These are phyloP conservation scores for Parachlorella kessleri DNA, from an alignment of 139 green algal genomes.

Conservation along the genomic window DNA sequence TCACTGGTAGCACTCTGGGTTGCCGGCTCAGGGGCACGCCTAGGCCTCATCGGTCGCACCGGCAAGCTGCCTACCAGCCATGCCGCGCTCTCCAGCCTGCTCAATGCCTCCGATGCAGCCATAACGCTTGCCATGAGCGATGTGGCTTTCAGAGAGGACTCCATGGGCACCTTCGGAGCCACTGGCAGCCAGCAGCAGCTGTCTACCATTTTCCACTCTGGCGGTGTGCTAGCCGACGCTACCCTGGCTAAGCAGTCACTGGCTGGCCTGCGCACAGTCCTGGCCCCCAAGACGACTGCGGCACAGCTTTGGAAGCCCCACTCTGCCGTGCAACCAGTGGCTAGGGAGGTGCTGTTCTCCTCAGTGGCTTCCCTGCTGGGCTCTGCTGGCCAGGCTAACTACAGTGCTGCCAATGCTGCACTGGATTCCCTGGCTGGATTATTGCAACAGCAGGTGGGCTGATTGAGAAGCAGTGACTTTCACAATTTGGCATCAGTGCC, in stretches of 20 bases:
- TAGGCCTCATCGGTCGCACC: constrained; percentile 15
- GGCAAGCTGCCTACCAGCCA: background rate
- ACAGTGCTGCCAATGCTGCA: constrained; percentile 54
- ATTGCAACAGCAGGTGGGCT: constrained; percentile 2
- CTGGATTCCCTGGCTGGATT: constrained; percentile 40
- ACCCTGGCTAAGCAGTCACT: constrained; percentile 61
- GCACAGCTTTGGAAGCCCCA: background rate
- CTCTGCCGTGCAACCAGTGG: constrained; percentile 22
- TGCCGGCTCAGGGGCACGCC: background rate
- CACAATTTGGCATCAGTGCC: too few relatives aligned
- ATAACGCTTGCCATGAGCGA: constrained; percentile 2
- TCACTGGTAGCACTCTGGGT: constrained; percentile 66
- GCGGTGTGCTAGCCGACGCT: constrained; percentile 76
- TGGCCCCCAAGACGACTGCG: constrained; percentile 38
- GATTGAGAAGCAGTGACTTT: too few relatives aligned
- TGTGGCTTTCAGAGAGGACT: constrained; percentile 7
- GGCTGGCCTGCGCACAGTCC: constrained; percentile 31
- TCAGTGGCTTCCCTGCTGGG: constrained; percentile 58
- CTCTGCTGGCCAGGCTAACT: constrained; percentile 56
- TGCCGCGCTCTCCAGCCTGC: background rate
- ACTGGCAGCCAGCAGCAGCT: background rate
- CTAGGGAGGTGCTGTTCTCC: constrained; percentile 54
- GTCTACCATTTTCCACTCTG: constrained; percentile 61
- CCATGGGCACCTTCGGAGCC: background rate
- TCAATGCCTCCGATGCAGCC: background rate